Evolutionary conservation across 2,329 filamentous ascomycete genomes (phyloP).

Genomic region (Ceratocystis eucalypticola): DNA sequence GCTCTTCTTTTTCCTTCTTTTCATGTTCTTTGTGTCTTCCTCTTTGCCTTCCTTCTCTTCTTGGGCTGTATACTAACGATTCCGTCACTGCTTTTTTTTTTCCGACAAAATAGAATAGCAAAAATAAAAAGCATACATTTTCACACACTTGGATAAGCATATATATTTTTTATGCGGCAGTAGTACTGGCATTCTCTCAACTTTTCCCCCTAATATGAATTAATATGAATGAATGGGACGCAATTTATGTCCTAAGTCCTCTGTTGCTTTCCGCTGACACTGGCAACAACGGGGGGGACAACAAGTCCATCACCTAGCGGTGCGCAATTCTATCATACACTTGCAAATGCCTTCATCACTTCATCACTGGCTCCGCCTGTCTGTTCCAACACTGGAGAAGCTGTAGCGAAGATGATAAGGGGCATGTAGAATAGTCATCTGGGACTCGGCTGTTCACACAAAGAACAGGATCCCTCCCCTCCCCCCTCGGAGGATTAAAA

Average conservation of each 20-base stretch:
- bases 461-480: neutral
- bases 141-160: no score
- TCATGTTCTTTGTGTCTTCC: neutral
- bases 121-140: no score
- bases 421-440: neutral
- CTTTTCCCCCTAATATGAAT: no score
- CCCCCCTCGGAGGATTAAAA: neutral
- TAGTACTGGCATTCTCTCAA: no score
- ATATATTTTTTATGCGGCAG: no score
- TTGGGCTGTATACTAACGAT: neutral
- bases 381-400: no score
- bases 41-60: neutral
- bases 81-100: neutral
- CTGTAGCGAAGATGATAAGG: no score
- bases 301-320: neutral
- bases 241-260: neutral
- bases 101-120: neutral
- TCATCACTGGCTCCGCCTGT: no score
- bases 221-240: no score
- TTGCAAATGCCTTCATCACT: no score
- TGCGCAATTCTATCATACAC: neutral
- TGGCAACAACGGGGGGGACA: neutral
- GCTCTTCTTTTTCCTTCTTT: slow-evolving; percentile 8
- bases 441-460: slow-evolving; percentile 1
- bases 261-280: neutral